Conservation (phyloP, 805 yeast genomes). For the Metschnikowia aberdeeniae region DNA sequence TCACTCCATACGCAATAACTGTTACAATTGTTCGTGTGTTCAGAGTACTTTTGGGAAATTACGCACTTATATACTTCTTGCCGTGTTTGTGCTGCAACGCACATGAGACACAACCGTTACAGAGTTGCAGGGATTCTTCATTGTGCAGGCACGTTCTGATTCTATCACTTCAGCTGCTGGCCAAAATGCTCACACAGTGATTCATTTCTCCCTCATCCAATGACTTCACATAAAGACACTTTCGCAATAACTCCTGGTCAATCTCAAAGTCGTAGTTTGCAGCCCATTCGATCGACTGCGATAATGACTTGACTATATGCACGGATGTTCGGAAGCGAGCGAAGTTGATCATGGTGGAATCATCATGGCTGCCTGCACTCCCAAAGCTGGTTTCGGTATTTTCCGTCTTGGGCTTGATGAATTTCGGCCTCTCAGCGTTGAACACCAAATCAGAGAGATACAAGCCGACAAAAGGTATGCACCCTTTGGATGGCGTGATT, state of each 20-base stretch:
- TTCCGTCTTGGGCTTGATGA: constrained; percentile 25
- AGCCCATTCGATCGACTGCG: constrained; percentile 85
- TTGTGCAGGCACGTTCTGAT: background rate
- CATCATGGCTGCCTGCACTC: constrained; percentile 9
- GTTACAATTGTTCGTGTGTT: too few species aligned
- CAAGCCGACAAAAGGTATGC: constrained; percentile 86
- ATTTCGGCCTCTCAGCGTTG: constrained; percentile 60
- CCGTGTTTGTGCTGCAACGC: background rate
- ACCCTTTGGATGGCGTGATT: constrained; percentile 63
- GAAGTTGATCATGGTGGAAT: constrained; percentile 59
- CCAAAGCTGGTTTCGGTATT: constrained; percentile 2
- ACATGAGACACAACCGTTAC: too few species aligned
- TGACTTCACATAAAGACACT: constrained; percentile 76
- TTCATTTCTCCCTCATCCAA: constrained; percentile 70
- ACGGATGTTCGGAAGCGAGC: constrained; percentile 75
- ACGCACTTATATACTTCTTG: constrained; percentile 1
- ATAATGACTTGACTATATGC: constrained; percentile 67
- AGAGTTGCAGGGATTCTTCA: too few species aligned
- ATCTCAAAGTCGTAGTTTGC: constrained; percentile 53
- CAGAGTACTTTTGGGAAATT: background rate
- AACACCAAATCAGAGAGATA: constrained; percentile 78
- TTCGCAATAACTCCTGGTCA: constrained; percentile 66
- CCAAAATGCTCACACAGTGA: constrained; percentile 21
- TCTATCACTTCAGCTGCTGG: background rate
- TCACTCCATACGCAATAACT: too few species aligned